Evolutionary conservation across 306 rosid species (phyloP).

Genomic region (Castanea mollissima): DNA sequence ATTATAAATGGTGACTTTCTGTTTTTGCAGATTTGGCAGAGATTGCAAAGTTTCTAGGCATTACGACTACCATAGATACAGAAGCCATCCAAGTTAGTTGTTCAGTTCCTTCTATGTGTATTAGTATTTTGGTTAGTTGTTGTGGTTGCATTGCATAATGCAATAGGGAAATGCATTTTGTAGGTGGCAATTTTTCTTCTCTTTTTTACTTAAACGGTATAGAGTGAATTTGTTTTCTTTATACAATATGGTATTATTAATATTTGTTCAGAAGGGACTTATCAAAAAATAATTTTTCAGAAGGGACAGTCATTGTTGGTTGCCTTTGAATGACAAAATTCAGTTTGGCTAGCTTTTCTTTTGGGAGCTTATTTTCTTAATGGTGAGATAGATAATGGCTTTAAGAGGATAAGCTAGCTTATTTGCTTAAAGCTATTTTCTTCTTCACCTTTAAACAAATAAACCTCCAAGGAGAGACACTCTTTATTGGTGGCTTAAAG

Average conservation of each 20-base stretch:
- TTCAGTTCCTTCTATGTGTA: not conserved
- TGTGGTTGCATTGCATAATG: not conserved
- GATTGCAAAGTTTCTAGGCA: slow-evolving; percentile 85
- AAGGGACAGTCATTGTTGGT: not conserved
- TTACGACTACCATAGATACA: slow-evolving; percentile 71
- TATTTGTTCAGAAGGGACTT: not conserved
- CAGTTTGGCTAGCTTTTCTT: not conserved
- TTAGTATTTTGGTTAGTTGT: not conserved
- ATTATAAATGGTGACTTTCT: not conserved
- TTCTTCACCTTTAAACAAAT: too few relatives aligned
- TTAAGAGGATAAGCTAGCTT: too few relatives aligned
- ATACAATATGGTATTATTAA: not conserved
- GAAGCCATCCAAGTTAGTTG: slow-evolving; percentile 85
- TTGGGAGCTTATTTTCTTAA: too few relatives aligned
- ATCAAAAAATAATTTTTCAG: too few relatives aligned
- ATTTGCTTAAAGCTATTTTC: too few relatives aligned
- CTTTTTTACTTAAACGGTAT: not conserved
- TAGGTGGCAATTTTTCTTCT: not conserved
- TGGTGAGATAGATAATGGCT: too few relatives aligned
- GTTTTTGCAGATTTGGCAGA: slow-evolving; percentile 79
- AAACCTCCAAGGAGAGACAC: too few relatives aligned
- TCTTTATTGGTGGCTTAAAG: too few relatives aligned
- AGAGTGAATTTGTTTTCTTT: not conserved
- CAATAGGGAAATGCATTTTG: not conserved
- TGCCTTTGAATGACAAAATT: not conserved